Evolutionary conservation across 2,329 filamentous ascomycete genomes (phyloP).

Genomic region (Penicillium sclerotiorum): DNA sequence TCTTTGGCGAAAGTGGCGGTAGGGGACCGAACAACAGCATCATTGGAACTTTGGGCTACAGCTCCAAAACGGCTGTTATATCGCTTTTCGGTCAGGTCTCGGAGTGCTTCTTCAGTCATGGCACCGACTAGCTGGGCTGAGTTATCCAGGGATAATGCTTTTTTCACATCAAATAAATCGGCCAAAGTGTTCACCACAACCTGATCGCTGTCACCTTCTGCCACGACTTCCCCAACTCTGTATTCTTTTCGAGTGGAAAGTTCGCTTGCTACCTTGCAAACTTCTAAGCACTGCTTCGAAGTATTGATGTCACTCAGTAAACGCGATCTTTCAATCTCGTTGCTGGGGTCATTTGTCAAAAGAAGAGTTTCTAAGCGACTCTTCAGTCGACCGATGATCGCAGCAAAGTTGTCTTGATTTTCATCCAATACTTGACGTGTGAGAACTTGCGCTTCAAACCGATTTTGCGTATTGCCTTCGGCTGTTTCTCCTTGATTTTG

Average conservation of each 20-base stretch:
- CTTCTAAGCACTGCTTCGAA: constrained; percentile 2
- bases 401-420: not conserved
- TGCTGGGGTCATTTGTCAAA: not conserved
- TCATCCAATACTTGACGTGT: not conserved
- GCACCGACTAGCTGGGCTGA: constrained; percentile 43
- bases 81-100: constrained; percentile 27
- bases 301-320: constrained; percentile 2
- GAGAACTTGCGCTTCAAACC: not conserved
- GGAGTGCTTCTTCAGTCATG: constrained; percentile 36
- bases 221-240: constrained; percentile 41
- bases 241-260: constrained; percentile 16
- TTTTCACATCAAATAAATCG: constrained; percentile 47
- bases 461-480: not conserved
- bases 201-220: constrained; percentile 28
- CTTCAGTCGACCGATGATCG: not conserved
- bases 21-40: too few species aligned
- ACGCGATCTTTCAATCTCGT: constrained; percentile 1
- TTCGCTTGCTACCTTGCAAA: constrained; percentile 1
- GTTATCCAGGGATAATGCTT: constrained; percentile 36
- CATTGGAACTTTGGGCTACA: too few species aligned
- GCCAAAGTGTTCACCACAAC: constrained; percentile 46
- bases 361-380: not conserved
- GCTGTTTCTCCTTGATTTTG: not conserved
- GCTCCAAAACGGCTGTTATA: constrained; percentile 31
- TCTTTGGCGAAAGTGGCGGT: not conserved